phyloP scores from a whole-genome alignment of 495 filamentous ascomycete species.

The Neurospora sp. region DNA sequence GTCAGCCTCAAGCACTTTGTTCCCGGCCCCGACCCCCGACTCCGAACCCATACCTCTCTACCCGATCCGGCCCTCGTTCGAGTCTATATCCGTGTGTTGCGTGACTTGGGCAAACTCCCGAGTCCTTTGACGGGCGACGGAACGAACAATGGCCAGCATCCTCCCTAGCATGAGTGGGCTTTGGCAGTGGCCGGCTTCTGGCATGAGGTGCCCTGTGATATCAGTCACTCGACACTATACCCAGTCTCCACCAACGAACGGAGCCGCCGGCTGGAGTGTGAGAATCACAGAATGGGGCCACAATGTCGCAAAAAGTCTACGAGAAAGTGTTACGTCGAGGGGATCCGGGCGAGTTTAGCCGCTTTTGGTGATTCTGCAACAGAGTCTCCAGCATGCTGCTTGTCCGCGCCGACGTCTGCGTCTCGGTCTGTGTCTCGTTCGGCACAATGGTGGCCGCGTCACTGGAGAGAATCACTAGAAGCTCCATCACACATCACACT shows the following conservation, averaged over 20 bases:
- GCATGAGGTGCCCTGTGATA: not conserved
- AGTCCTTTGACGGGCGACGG: not conserved
- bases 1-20: slow-evolving; percentile 3
- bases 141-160: not conserved
- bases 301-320: slow-evolving; percentile 1
- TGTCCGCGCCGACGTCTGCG: not conserved
- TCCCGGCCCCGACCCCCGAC: not conserved
- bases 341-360: not conserved
- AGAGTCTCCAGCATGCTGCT: not conserved
- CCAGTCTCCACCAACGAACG: not conserved
- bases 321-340: not conserved
- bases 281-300: not conserved
- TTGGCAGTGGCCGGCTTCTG: not conserved
- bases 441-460: not conserved
- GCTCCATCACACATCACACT: not conserved
- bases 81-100: not conserved
- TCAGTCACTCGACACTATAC: not conserved
- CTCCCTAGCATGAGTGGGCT: not conserved
- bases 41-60: not conserved
- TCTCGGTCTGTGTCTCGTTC: not conserved
- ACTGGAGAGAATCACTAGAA: not conserved
- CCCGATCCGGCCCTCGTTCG: not conserved
- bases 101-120: not conserved
- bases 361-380: not conserved
- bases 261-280: not conserved